Percentiles rank a stretch among this genome's conserved stretches.
phyloP scores from a whole-genome alignment of 805 yeast genomes.

The Zygosaccharomyces lentus region DNA sequence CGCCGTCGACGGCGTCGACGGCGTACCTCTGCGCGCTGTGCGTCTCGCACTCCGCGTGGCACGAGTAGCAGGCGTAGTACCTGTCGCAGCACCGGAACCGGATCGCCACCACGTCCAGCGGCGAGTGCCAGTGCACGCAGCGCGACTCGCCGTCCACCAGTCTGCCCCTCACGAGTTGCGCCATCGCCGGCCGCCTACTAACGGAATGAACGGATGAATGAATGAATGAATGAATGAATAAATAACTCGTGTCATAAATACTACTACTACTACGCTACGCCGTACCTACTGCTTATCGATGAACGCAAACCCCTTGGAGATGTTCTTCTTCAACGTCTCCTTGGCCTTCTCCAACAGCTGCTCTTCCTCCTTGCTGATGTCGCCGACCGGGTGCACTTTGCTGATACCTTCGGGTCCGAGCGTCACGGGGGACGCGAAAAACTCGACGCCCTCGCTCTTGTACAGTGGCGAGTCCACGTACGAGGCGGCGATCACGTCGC shows the following conservation, averaged over 20 bases:
- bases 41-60: conserved; percentile 23
- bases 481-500: conserved; percentile 61
- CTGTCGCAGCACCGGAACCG: conserved; percentile 32
- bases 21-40: conserved; percentile 19
- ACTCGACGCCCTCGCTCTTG: conserved; percentile 87
- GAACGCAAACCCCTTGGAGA: conserved; percentile 88
- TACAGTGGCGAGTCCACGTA: conserved; percentile 78
- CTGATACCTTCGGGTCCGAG: conserved; percentile 89
- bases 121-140: conserved; percentile 34
- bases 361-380: conserved; percentile 72
- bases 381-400: conserved; percentile 74
- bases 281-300: conserved; percentile 37
- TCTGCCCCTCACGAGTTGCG: conserved; percentile 17
- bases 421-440: conserved; percentile 93
- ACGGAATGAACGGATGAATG: no score
- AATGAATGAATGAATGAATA: no score
- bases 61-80: conserved; percentile 31
- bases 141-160: conserved; percentile 28
- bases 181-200: neutral
- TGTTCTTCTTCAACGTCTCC: conserved; percentile 86
- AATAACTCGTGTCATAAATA: no score
- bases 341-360: conserved; percentile 76
- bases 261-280: neutral
- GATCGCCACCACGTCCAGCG: conserved; percentile 31
- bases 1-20: conserved; percentile 8